These are phyloP conservation scores for Aspergillus texensis DNA, from an alignment of 2,329 filamentous ascomycete genomes.

Conservation along the genomic window DNA sequence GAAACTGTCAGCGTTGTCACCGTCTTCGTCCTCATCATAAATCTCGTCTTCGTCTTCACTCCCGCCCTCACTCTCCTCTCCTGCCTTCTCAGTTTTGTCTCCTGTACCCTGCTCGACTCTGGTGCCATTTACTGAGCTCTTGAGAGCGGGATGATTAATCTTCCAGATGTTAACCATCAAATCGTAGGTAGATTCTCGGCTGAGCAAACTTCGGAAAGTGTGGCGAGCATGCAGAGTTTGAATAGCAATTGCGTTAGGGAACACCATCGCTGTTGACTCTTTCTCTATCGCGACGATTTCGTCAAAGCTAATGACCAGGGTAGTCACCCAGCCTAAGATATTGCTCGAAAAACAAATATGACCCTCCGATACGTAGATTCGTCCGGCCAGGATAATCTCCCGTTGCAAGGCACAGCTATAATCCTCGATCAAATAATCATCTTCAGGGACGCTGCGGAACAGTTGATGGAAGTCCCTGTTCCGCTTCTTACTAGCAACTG, in stretches of 20 bases:
- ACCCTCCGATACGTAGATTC: conserved; percentile 94
- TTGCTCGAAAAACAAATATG: conserved; percentile 99
- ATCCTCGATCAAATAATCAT: conserved; percentile 97
- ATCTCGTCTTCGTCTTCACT: conserved; percentile 72
- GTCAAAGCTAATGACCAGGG: conserved; percentile 96
- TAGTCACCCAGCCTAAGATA: conserved; percentile 97
- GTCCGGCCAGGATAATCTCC: conserved; percentile 91
- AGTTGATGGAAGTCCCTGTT: conserved; percentile 93
- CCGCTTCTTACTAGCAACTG: conserved; percentile 91
- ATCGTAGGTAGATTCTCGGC: conserved; percentile 93
- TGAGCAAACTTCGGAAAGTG: conserved; percentile 92
- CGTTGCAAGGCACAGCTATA: conserved; percentile 96
- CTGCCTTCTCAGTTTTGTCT: conserved; percentile 83
- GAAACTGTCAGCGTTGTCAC: conserved; percentile 62
- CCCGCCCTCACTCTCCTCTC: conserved; percentile 71
- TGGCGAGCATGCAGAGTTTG: conserved; percentile 94
- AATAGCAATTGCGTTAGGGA: conserved; percentile 97
- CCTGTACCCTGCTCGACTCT: conserved; percentile 77
- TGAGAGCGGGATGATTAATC: conserved; percentile 86
- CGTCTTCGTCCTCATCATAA: conserved; percentile 55
- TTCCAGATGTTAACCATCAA: conserved; percentile 98
- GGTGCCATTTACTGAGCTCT: conserved; percentile 88
- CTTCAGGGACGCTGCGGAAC: conserved; percentile 95
- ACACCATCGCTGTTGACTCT: conserved; percentile 89
- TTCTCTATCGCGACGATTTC: conserved; percentile 97